A percentile compares a stretch with the other conserved stretches of the same genome.
Evolutionary conservation across 352 stramenopile genomes (phyloP).

Genomic region (Globisporangium radiosum): DNA sequence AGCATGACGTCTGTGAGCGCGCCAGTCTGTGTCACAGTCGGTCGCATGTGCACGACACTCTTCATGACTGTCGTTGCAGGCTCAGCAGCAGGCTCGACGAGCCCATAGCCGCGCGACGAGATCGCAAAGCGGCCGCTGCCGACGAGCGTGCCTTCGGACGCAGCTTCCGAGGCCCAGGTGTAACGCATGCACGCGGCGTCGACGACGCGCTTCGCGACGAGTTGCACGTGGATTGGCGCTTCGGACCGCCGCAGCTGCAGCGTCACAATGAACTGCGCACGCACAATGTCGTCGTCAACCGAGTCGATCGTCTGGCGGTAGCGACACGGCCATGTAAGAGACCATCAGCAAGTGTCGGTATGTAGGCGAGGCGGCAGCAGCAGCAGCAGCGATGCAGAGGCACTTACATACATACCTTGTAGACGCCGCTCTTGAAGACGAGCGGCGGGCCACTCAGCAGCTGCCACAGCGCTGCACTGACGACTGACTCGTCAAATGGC

Average conservation of each 20-base stretch:
- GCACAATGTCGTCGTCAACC: conserved; percentile 1
- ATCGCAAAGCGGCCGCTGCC: not conserved
- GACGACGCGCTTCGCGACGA: conserved; percentile 4
- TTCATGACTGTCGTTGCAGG: conserved; percentile 1
- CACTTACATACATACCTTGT: not conserved
- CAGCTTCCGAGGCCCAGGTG: conserved; percentile 1
- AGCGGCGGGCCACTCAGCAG: conserved; percentile 1
- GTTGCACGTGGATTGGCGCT: not conserved
- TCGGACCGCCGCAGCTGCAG: not conserved
- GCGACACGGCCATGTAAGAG: not conserved
- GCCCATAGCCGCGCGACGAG: too few relatives aligned
- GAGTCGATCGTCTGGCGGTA: not conserved
- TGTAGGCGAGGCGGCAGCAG: too few relatives aligned
- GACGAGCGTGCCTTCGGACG: conserved; percentile 1
- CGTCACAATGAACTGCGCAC: not conserved
- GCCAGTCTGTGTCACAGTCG: not conserved
- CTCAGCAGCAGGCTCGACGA: too few relatives aligned
- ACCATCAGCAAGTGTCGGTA: too few relatives aligned
- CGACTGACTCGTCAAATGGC: not conserved
- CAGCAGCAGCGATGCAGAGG: not conserved
- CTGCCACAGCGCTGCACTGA: conserved; percentile 4
- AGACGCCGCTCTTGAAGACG: not conserved
- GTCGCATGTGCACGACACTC: conserved; percentile 5
- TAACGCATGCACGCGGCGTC: conserved; percentile 5
- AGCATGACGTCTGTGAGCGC: conserved; percentile 6